A percentile compares a stretch with the other conserved stretches of the same genome.
Conservation (phyloP, 2,329 filamentous ascomycete species). For the Nemania diffusa region DNA sequence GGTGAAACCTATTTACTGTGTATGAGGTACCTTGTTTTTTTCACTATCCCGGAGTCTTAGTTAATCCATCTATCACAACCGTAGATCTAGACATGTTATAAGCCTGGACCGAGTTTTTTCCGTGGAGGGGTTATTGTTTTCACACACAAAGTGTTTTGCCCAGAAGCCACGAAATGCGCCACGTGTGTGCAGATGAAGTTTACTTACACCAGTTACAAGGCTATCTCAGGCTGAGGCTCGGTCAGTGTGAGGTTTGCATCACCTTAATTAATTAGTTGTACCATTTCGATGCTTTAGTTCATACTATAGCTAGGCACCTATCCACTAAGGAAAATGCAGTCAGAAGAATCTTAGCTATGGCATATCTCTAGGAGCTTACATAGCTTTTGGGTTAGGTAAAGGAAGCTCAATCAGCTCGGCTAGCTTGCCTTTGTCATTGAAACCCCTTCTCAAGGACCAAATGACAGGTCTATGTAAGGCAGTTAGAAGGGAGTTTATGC, state of each 20-base stretch:
- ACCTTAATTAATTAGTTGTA: constrained; percentile 5
- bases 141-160: not conserved
- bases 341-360: not conserved
- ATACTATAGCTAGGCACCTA: constrained; percentile 3
- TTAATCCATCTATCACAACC: constrained; percentile 1
- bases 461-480: not conserved
- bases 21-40: constrained; percentile 12
- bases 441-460: not conserved
- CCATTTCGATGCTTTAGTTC: constrained; percentile 2
- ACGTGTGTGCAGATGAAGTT: not conserved
- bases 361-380: not conserved
- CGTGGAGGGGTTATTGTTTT: constrained; percentile 1
- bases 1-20: not conserved
- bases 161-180: constrained; percentile 6
- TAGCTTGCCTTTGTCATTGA: not conserved
- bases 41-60: constrained; percentile 10
- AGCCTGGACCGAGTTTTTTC: not conserved
- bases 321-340: constrained; percentile 9
- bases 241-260: constrained; percentile 4
- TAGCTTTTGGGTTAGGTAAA: not conserved
- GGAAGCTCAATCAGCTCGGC: not conserved
- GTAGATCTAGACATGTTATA: constrained; percentile 3
- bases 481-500: not conserved
- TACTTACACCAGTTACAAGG: constrained; percentile 1
- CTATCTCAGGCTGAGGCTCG: constrained; percentile 16